Conservation (phyloP, 108 stramenopile species). For the Hondaea fermentalgiana region DNA sequence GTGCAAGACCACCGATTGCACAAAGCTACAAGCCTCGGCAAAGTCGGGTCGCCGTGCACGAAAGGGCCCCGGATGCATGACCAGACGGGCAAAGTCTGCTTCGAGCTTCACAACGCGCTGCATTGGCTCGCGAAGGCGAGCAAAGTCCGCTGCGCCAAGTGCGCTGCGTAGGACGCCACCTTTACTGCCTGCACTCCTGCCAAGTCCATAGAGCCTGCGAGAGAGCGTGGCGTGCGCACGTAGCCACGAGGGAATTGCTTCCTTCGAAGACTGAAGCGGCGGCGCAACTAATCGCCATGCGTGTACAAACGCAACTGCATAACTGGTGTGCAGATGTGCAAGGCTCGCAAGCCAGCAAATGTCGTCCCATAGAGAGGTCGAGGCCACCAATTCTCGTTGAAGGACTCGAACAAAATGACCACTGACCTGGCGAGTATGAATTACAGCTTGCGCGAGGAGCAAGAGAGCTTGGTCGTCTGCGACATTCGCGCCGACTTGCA, state of each 20-base stretch:
- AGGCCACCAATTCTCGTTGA: not conserved
- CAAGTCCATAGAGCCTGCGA: no score
- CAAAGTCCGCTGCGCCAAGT: not conserved
- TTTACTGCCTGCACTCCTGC: no score
- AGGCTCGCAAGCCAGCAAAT: not conserved
- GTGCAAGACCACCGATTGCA: not conserved
- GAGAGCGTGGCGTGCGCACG: no score
- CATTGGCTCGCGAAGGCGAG: not conserved
- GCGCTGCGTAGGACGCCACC: no score
- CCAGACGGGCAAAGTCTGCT: not conserved
- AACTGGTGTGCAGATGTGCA: not conserved
- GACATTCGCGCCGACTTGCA: not conserved
- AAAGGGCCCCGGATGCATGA: not conserved
- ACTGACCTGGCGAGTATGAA: not conserved
- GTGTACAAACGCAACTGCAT: not conserved
- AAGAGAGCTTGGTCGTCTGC: not conserved
- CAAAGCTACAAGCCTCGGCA: not conserved
- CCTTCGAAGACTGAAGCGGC: no score
- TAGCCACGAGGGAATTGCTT: no score
- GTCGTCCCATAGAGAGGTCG: not conserved
- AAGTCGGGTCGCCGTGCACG: not conserved
- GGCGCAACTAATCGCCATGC: not conserved
- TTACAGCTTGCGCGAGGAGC: not conserved
- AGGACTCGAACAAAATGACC: not conserved
- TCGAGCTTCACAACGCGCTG: not conserved